Conservation (phyloP, 192 early-diverging fungal species). For the Kappamyces sp. region DNA sequence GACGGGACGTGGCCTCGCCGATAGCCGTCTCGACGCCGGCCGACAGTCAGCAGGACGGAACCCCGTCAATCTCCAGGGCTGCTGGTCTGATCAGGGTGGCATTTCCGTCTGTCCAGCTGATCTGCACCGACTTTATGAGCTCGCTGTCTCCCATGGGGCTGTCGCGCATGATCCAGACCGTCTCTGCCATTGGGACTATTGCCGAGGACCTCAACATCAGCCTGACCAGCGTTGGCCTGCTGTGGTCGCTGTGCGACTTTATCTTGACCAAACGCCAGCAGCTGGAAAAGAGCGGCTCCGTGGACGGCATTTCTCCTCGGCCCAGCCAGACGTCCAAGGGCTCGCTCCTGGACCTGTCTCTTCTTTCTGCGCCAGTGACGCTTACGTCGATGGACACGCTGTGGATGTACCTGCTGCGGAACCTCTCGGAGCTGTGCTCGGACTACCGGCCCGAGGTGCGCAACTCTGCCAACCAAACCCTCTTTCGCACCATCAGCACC, state of each 20-base stretch:
- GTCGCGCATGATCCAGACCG: constrained; percentile 71
- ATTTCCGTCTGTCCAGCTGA: constrained; percentile 89
- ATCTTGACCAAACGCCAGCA: constrained; percentile 69
- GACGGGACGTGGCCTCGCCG: neutral
- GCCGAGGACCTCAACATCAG: constrained; percentile 90
- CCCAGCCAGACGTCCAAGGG: constrained; percentile 8
- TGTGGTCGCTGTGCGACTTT: constrained; percentile 91
- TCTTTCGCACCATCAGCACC: constrained; percentile 89
- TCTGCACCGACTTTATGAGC: constrained; percentile 91
- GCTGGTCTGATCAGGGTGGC: constrained; percentile 63
- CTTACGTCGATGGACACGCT: constrained; percentile 53
- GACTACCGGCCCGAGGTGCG: constrained; percentile 87
- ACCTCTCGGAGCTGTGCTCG: constrained; percentile 75
- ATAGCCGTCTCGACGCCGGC: neutral
- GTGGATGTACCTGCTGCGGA: constrained; percentile 85
- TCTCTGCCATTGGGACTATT: constrained; percentile 77
- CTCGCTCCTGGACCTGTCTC: constrained; percentile 5
- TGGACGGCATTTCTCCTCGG: constrained; percentile 3
- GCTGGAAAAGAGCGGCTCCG: constrained; percentile 29
- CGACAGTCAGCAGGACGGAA: neutral
- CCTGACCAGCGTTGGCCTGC: constrained; percentile 82
- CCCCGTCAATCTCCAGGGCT: constrained; percentile 17
- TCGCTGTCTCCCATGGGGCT: constrained; percentile 69
- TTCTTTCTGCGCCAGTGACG: constrained; percentile 16
- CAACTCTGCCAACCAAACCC: constrained; percentile 88